phyloP scores from a whole-genome alignment of 2,329 filamentous ascomycete species.

The Lachnellula cervina region DNA sequence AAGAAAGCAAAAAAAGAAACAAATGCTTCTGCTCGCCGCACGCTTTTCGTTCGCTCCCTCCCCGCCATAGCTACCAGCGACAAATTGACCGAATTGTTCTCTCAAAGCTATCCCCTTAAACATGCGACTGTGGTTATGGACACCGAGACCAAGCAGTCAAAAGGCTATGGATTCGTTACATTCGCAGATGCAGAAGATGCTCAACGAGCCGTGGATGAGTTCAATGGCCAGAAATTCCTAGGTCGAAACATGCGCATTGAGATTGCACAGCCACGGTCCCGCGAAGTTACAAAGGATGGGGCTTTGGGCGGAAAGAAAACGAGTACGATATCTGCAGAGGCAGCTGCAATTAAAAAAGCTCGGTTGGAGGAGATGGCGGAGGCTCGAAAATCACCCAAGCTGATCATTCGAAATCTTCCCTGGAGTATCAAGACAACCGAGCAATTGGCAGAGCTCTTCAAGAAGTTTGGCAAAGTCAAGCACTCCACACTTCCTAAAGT shows the following conservation, averaged over 20 bases:
- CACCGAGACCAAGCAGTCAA: conserved; percentile 76
- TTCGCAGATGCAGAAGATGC: conserved; percentile 94
- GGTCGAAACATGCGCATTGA: conserved; percentile 83
- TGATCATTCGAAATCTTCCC: conserved; percentile 89
- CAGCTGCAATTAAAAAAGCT: conserved; percentile 44
- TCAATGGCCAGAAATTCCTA: conserved; percentile 72
- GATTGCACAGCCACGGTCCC: conserved; percentile 77
- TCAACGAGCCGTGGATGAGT: conserved; percentile 69
- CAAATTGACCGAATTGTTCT: conserved; percentile 81
- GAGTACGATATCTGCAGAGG: conserved; percentile 32
- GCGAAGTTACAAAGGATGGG: conserved; percentile 52
- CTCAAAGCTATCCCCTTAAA: conserved; percentile 89
- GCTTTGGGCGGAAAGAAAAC: conserved; percentile 34
- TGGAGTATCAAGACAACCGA: conserved; percentile 91
- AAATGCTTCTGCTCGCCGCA: conserved; percentile 45
- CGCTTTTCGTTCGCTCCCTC: conserved; percentile 88
- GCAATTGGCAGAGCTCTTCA: conserved; percentile 73
- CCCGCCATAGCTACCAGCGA: conserved; percentile 76
- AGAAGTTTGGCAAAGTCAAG: conserved; percentile 87
- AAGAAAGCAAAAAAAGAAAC: conserved; percentile 58
- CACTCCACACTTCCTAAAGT: conserved; percentile 78
- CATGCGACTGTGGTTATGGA: conserved; percentile 92
- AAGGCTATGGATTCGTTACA: conserved; percentile 94
- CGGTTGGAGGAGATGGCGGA: conserved; percentile 57
- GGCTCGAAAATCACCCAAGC: conserved; percentile 60